Base-by-base conservation (phyloP, 2,329 filamentous ascomycete genomes). In the Rhynchosporium agropyri region DNA sequence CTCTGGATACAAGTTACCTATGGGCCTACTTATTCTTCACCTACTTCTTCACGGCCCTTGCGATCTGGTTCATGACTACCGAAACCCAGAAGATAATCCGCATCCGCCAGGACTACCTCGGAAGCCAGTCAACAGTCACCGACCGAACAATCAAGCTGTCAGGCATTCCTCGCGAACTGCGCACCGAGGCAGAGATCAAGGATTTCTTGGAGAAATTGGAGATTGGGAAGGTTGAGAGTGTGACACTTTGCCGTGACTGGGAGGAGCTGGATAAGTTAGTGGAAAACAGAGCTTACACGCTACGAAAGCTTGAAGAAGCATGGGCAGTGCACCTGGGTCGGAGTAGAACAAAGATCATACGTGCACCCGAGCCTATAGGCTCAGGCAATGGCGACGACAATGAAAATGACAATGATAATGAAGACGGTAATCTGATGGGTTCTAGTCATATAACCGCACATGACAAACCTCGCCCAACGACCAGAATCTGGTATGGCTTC, bases 1-100 rank as follows among this genome's bases (percentile, higher is more conserved):
- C 65, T 20, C 61, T 65, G 3, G 63, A 71, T 15, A 69, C 66
- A 12, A 73, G 68, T 36, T 97, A 93, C 71, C 79, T 97, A 1
- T 97, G 94, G 92, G 90, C 94, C 72, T 97, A 98, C 73, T 84
- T 97, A 13, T 81, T 90, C n/a, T 99, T 99, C 71, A 91, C 92
- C 1, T 99, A 97, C 78, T 82, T 98, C 57, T 99, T 98, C 76
- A 94, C 89, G 5, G 85, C 81, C 1, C 78, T 98, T 48, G 90
- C 91, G 0, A 79, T 97, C 12, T 96, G 93, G 74, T 84, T 94
- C 69, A 87, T 98, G 71, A 86, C 94, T 63, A 83, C 84, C 48
- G 89, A 97, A 77, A 98, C 95, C 0, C 86, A 89, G 69, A 89
- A 87, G 63, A 89, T 99, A 58, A 96, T 98, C 67, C 85, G 88